These are phyloP conservation scores for Carex cristatella DNA, from an alignment of 176 grass and related monocot genomes.

Conservation along the genomic window DNA sequence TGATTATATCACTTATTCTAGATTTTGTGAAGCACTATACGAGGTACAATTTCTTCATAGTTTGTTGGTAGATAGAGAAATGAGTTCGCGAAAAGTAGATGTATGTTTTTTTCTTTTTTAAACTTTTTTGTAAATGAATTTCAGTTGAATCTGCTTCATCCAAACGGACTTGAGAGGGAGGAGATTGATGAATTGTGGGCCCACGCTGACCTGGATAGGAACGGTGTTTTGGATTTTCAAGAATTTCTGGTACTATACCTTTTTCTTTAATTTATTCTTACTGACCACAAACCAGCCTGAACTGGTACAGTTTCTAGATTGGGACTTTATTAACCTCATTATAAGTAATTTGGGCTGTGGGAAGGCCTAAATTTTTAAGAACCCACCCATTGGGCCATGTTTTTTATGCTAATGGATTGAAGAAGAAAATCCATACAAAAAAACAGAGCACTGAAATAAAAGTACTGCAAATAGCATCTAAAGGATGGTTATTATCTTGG, in stretches of 20 bases:
- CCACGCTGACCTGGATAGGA: constrained; percentile 52
- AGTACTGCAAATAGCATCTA: not conserved
- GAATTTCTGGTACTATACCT: constrained; percentile 61
- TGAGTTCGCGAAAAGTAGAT: not conserved
- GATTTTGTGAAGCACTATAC: constrained; percentile 66
- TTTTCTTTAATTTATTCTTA: not conserved
- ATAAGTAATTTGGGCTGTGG: not conserved
- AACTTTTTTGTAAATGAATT: constrained; percentile 5
- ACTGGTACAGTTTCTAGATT: not conserved
- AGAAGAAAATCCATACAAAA: not conserved
- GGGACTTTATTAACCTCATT: not conserved
- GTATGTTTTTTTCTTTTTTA: constrained; percentile 4
- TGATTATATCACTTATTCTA: constrained; percentile 69
- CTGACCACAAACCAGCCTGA: not conserved
- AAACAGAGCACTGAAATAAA: not conserved
- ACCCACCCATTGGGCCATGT: not conserved
- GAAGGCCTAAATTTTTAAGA: not conserved
- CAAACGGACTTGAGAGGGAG: constrained; percentile 51
- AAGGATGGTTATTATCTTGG: not conserved
- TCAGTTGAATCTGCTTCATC: constrained; percentile 62
- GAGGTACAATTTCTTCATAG: constrained; percentile 42
- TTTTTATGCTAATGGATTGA: not conserved
- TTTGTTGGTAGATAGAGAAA: not conserved
- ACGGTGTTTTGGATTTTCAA: constrained; percentile 57
- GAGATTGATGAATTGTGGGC: constrained; percentile 64